Evolutionary conservation across 768 basidiomycete species (phyloP), one percentile per base, ranked within the genome.

Genomic region (Hygrophorus pudorinus): DNA sequence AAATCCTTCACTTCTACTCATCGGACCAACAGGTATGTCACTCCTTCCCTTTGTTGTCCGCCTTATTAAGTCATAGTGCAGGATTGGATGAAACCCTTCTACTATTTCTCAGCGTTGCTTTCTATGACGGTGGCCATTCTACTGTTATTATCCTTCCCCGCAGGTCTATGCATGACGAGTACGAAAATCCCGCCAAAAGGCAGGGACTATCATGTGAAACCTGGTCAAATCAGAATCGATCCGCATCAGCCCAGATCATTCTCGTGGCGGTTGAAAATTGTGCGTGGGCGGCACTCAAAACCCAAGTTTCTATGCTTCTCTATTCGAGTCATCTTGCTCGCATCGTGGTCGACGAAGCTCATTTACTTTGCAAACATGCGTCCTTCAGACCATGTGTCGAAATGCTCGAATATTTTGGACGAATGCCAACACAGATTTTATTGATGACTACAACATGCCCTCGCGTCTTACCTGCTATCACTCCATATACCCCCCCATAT

Each of bases 21-120:
- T 41, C 21, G 41, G 16, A 16, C 39, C 1, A 2, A 48, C 16
- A 10, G 38, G 3, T 39, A 49, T 17, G 35, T 54, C 17, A 6
- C 44, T 10, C 41, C 46, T 39, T 14, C 49, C 16, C 42, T 42
- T 2, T 38, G 45, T 10, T 50, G 47, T 38, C 12, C 16, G n/a
- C 14, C 30, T 34, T 29, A n/a, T 41, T 24, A 40, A 12, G 8
- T 37, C 5, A n/a, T 12, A 11, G 10, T 7, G 11, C 14, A 44
- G 53, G 52, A 41, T 51, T 45, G 1, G 53, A 51, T 10, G 53
- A 55, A 43, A 55, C 50, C 7, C 20, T 41, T 12, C 51, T 49
- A 7, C 28, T 21, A 7, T 40, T 51, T 31, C 27, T 55, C 13
- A 27, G 33, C 27, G 33, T 47, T 34, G 38, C 41, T 21, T 39